Evolutionary conservation across 805 yeast genomes (phyloP), one percentile per base, ranked within the genome.

Genomic region (Pichia pseudocactophila): DNA sequence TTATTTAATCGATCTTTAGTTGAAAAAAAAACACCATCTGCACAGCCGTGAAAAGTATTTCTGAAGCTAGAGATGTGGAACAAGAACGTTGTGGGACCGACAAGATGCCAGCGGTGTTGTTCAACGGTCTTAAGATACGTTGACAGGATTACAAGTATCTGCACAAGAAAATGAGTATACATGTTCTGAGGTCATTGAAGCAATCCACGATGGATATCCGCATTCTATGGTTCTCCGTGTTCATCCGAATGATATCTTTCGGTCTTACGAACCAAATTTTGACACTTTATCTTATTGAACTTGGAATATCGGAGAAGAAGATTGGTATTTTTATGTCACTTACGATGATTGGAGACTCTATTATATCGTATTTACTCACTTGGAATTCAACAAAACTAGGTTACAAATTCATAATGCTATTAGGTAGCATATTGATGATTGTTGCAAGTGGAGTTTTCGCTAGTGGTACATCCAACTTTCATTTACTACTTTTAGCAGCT

Each of bases 321-420:
- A 80, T 85, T 40, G 96, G 96, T 5, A 46, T 76, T 34, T 87
- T 87, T 57, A 86, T 87, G 95, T 74, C 94, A 1, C 62, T 80
- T 42, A 86, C 95, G 0, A 64, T 87, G 52, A 58, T 80, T 3
- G 96, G 96, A 1, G 96, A 87, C 56, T 84, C 87, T 0, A 38
- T 72, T 1, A 67, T 87, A 16, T 82, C 94, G 6, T 80, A 80
- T 54, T 41, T 71, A 26, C 64, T 87, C 37, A 83, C 95, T 0
- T 82, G 88, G 82, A 70, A 80, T 54, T 86, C 95, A 1, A 89
- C 83, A 52, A 49, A 51, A 11, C 63, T 82, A 40, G 95, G 95
- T 3, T 69, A 90, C 37, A 64, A 88, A 34, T 52, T 62, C 17
- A 82, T 86, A 13, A 72, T 87, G 70, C 50, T 72, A 0, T 52